Evolutionary conservation across 1,284 basidiomycete genomes (phyloP), one percentile per base, ranked within the genome.

Genomic region (Macrocystidia cucumis): DNA sequence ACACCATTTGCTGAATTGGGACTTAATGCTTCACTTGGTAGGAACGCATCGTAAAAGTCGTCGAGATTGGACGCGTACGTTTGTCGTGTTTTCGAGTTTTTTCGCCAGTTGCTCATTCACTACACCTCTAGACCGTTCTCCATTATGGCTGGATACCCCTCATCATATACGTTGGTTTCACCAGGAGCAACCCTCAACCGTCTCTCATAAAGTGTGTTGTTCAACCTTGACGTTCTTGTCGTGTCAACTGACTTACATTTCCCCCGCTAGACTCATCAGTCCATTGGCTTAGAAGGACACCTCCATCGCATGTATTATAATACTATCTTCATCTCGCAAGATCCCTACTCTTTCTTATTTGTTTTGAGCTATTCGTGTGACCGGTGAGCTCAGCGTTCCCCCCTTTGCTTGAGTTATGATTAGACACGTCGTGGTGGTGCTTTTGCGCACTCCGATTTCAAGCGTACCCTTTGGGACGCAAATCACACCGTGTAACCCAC

Each of bases 101-200:
- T 34, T 37, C 19, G 32, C 33, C 32, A 35, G 25, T 17, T 26
- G 23, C 40, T 43, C 33, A 46, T 32, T 11, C 22, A 18, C n/a
- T 17, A 32, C 30, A 4, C 16, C 30, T 38, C 11, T 50, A 95
- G 91, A 89, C 85, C 42, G 72, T 89, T 49, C 58, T 93, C 40
- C 90, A 93, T 60, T 91, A 91, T 52, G 83, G 81, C 46, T 96
- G 91, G 90, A 88, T 96, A 52, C 91, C 91, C 24, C 67, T 91
- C 54, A 88, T 96, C 54, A 92, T 96, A 50, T 95, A 90, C 60
- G 72, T 93, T 52, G 91, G 91, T 21, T 93, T 88, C 67, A 86
- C 82, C 37, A 71, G 82, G 51, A 90, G 87, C 54, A 86, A 82
- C 52, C 90, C 90, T 22, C 89, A 91, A 52, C 90, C 90, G n/a